Percentiles rank a stretch among this genome's conserved stretches.
Evolutionary conservation across 2,329 filamentous ascomycete genomes (phyloP).

Genomic region (Colletotrichum magnum): DNA sequence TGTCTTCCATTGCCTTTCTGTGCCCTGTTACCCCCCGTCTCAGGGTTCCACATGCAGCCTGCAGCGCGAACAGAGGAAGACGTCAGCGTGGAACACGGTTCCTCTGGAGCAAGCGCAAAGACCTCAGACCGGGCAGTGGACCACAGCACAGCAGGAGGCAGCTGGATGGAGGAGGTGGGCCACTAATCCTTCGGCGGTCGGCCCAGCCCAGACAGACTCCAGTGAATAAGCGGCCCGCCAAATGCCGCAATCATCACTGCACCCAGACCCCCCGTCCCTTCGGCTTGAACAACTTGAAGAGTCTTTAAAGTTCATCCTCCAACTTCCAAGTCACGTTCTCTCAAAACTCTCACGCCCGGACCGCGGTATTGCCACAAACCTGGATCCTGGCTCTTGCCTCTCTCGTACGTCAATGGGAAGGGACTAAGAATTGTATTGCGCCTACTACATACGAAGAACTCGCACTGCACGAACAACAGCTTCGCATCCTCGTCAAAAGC

Average conservation of each 20-base stretch:
- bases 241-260: slow-evolving; percentile 33
- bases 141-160: slow-evolving; percentile 2
- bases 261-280: slow-evolving; percentile 18
- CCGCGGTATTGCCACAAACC: slow-evolving; percentile 6
- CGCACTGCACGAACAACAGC: slow-evolving; percentile 6
- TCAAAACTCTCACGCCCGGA: slow-evolving; percentile 1
- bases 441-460: slow-evolving; percentile 10
- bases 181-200: slow-evolving; percentile 17
- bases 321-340: slow-evolving; percentile 1
- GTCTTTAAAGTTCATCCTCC: slow-evolving; percentile 15
- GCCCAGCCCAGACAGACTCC: slow-evolving; percentile 11
- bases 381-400: slow-evolving; percentile 10
- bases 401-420: slow-evolving; percentile 2
- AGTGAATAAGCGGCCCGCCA: slow-evolving; percentile 30
- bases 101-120: no score
- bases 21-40: background rate
- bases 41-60: slow-evolving; percentile 9
- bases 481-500: background rate
- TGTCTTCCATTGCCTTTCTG: slow-evolving; percentile 4
- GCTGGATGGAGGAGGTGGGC: background rate
- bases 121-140: background rate
- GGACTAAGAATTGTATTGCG: no score
- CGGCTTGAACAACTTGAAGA: slow-evolving; percentile 21
- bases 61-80: slow-evolving; percentile 17
- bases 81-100: slow-evolving; percentile 27